Base-by-base conservation (phyloP, 75 land plant genomes). In the Pinus albicaulis region DNA sequence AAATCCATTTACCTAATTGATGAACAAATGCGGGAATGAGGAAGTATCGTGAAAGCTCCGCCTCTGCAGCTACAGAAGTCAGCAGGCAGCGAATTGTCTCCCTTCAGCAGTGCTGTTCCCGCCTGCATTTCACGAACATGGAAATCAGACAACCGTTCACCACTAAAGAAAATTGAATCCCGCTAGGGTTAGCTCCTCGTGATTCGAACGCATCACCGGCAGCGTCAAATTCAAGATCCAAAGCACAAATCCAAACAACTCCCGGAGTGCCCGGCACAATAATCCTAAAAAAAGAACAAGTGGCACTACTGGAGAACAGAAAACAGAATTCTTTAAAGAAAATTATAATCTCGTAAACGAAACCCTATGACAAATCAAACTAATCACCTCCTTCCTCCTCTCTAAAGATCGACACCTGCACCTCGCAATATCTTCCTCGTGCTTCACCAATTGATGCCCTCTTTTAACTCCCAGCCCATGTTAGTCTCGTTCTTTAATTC, bases 141-240 rank as follows among this genome's bases (percentile, higher is more conserved):
- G 11, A 48, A 11, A 48, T 10, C 12, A 48, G 53, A 10, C 53
- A 48, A 48, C 10, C 53, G 11, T 48, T 48, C 10, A 48, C 11
- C 8, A 8, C 52, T 0, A 48, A 8, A 48, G 11, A 10, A 48
- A 1, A 36, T 19, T 38, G 3, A 34, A 10, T 2, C n/a, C 15
- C 4, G 48, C 52, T 38, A 68, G 71, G 71, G 71, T 68, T 68
- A n/a, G 48, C 24, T 19, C 52, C 71, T 68, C 71, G 52, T 28
- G 71, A 68, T 68, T 68, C 71, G 71, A 68, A 68, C 44, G 19
- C 71, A 41, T 16, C 20, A 64, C 17, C 68, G 41, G 68, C 68
- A 41, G 52, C 71, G 71, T 68, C 34, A 52, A 68, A 68, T 68
- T 36, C 71, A n/a, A 41, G 34, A n/a, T 20, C 71, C 53, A 48